Conservation (phyloP, 2,329 filamentous ascomycete genomes). For the Exophiala sp. region DNA sequence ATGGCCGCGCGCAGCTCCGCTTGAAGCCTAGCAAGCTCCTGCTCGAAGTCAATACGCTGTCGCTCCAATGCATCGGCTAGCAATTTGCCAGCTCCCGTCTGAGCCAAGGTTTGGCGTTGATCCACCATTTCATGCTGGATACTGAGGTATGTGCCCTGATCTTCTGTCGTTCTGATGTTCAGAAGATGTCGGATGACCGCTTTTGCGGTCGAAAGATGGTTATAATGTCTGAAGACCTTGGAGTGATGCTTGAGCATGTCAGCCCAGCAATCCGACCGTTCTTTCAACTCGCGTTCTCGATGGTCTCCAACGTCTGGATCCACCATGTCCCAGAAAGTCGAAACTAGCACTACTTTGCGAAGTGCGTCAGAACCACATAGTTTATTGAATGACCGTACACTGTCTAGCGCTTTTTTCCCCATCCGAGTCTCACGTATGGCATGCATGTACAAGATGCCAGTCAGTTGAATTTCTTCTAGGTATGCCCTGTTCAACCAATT, state of each 20-base stretch:
- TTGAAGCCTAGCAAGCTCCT: background rate
- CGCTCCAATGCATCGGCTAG: background rate
- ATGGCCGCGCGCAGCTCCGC: background rate
- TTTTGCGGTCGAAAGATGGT: too few relatives aligned
- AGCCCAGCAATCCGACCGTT: too few relatives aligned
- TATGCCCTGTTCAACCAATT: constrained; percentile 31
- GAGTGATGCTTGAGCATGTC: too few relatives aligned
- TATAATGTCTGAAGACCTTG: too few relatives aligned
- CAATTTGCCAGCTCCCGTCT: too few relatives aligned
- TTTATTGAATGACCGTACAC: constrained; percentile 38
- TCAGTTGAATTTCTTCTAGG: constrained; percentile 22
- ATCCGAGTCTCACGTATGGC: constrained; percentile 36
- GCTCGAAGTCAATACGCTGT: background rate
- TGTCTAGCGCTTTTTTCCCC: constrained; percentile 33
- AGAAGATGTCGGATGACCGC: too few relatives aligned
- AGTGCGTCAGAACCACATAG: constrained; percentile 37
- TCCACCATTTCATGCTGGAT: too few relatives aligned
- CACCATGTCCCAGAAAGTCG: constrained; percentile 36
- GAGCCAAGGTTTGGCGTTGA: too few relatives aligned
- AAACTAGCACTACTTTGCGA: constrained; percentile 37
- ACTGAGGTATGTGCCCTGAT: too few relatives aligned
- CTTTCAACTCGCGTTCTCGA: background rate
- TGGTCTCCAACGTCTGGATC: background rate
- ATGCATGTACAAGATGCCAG: constrained; percentile 40
- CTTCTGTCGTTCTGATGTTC: too few relatives aligned